These are phyloP conservation scores for Eutrema salsugineum DNA, from an alignment of 441 rosid species.

Conservation along the genomic window DNA sequence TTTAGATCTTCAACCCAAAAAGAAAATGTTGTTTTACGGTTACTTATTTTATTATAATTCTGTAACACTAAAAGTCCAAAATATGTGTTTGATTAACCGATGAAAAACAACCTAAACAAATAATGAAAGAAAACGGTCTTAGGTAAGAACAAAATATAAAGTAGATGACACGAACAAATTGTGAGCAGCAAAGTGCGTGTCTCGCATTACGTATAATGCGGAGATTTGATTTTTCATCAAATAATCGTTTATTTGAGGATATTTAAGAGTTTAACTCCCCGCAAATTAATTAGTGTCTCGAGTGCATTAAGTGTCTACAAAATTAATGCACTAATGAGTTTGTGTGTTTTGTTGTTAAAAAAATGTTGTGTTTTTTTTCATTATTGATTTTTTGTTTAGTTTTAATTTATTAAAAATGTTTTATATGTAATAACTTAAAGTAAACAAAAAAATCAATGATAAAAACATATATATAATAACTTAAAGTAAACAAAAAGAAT, in stretches of 20 bases:
- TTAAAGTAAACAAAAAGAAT: too few species aligned
- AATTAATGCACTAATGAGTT: neutral
- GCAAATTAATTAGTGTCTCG: neutral
- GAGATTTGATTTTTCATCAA: neutral
- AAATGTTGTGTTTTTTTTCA: too few species aligned
- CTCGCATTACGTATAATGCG: neutral
- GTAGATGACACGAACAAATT: conserved; percentile 3
- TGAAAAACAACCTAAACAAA: neutral
- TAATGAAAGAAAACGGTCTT: neutral
- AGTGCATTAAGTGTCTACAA: neutral
- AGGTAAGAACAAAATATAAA: neutral
- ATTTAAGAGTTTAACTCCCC: neutral
- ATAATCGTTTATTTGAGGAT: neutral
- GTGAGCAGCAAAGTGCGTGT: conserved; percentile 11
- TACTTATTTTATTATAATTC: neutral
- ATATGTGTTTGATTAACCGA: neutral
- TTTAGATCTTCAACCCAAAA: too few species aligned
- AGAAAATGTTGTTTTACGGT: neutral
- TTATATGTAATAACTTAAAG: too few species aligned
- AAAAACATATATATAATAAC: too few species aligned
- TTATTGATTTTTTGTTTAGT: neutral
- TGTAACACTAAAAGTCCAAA: neutral
- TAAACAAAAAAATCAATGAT: too few species aligned
- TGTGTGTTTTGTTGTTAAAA: too few species aligned
- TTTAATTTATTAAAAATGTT: too few species aligned